These are phyloP conservation scores for Trichoderma asperellum DNA, from an alignment of 2,329 filamentous ascomycete genomes.

Conservation along the genomic window DNA sequence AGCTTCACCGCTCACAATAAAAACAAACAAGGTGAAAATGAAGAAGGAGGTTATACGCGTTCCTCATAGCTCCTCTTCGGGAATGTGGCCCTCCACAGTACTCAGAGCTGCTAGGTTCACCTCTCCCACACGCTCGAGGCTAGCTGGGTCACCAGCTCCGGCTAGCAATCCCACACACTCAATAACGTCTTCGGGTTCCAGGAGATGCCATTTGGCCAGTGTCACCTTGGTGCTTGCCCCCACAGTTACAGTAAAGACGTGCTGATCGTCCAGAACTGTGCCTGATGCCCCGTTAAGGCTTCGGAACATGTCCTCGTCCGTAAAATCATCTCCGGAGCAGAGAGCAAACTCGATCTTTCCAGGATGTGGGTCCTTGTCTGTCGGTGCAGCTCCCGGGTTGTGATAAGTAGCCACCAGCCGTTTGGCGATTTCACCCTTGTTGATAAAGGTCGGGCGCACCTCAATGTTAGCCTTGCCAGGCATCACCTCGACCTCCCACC, in stretches of 20 bases:
- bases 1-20: background rate
- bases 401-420: conserved; percentile 77
- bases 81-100: conserved; percentile 57
- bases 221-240: conserved; percentile 92
- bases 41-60: background rate
- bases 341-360: conserved; percentile 80
- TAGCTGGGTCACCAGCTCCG: conserved; percentile 48
- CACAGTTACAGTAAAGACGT: conserved; percentile 89
- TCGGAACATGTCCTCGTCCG: conserved; percentile 96
- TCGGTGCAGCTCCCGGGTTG: conserved; percentile 50
- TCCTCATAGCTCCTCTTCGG: conserved; percentile 35
- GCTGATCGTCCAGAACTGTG: conserved; percentile 58
- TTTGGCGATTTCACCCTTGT: conserved; percentile 95
- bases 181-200: conserved; percentile 88
- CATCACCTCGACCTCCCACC: conserved; percentile 96
- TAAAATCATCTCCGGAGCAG: conserved; percentile 93
- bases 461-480: conserved; percentile 95
- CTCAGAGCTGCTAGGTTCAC: conserved; percentile 61
- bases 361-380: conserved; percentile 46
- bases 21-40: background rate
- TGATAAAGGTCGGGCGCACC: conserved; percentile 94
- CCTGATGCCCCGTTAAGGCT: conserved; percentile 66
- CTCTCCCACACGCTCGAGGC: conserved; percentile 49
- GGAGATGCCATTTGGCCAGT: conserved; percentile 83
- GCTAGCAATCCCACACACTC: conserved; percentile 64